These are phyloP conservation scores for Lineolata rhizophorae DNA, from an alignment of 495 filamentous ascomycete species.

Conservation along the genomic window DNA sequence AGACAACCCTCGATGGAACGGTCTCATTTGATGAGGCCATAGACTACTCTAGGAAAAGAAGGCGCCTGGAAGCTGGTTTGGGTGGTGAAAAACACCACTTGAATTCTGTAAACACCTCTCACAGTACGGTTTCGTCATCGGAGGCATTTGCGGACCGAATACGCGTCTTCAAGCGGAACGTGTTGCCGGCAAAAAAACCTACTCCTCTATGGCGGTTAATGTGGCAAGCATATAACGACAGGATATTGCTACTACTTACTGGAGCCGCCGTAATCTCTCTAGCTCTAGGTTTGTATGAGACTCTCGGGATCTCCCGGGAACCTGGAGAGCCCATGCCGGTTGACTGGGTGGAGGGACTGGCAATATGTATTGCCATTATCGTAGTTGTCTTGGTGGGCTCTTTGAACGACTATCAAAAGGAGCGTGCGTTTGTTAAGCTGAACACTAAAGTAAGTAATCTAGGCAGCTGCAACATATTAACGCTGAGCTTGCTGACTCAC, in stretches of 20 bases:
- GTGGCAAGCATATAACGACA: slow-evolving; percentile 78
- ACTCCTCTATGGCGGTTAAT: slow-evolving; percentile 50
- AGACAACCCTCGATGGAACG: slow-evolving; percentile 29
- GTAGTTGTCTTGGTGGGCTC: slow-evolving; percentile 59
- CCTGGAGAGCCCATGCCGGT: slow-evolving; percentile 22
- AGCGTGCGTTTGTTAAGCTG: slow-evolving; percentile 55
- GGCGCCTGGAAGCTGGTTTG: slow-evolving; percentile 2
- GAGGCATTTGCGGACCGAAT: slow-evolving; percentile 38
- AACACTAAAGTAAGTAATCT: no score
- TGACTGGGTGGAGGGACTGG: slow-evolving; percentile 65
- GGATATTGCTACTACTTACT: slow-evolving; percentile 55
- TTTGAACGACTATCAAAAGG: slow-evolving; percentile 59
- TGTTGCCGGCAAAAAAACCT: slow-evolving; percentile 50
- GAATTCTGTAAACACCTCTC: neutral
- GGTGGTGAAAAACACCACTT: neutral
- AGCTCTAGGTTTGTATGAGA: slow-evolving; percentile 51
- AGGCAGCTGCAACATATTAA: no score
- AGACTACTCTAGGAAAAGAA: no score
- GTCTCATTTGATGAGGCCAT: slow-evolving; percentile 42
- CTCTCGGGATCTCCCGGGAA: slow-evolving; percentile 23
- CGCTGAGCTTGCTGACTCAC: no score
- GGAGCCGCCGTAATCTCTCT: slow-evolving; percentile 52
- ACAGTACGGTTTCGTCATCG: neutral
- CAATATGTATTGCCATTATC: slow-evolving; percentile 52
- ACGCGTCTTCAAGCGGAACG: slow-evolving; percentile 51